Evolutionary conservation across 2,329 filamentous ascomycete species (phyloP), one percentile per base, ranked within the genome.

Genomic region (Coniella vitis): DNA sequence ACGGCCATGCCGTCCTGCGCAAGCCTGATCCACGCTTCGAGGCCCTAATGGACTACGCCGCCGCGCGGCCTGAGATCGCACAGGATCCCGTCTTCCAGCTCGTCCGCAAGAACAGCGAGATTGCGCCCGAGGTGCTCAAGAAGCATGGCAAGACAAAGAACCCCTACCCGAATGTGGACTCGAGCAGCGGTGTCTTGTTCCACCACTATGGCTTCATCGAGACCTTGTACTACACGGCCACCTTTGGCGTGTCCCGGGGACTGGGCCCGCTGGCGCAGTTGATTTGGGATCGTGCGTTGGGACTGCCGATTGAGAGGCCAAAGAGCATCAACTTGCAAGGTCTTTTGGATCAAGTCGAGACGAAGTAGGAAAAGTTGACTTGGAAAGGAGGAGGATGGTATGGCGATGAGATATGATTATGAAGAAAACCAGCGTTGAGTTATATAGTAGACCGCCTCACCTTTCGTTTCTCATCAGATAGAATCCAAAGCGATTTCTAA

Each of bases 121-220:
- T 98, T 55, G 93, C 93, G 0, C 93, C 93, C 14, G 79, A 81
- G 45, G 93, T 98, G 17, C 76, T 98, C 60, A 93, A 82, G 61
- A 83, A 96, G 73, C 93, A 98, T 65, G 93, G 93, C 68, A 97
- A 96, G 84, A 95, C 90, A 58, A 95, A 95, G 78, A 95, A 95
- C 73, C 90, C 93, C 2, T 95, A 91, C 71, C 93, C 93, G 56
- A 98, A 98, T 66, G 93, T 98, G 54, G 93, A 98, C 69, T 90
- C 86, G 41, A 85, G 82, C 55, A 95, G 90, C 1, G 93, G 93
- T 56, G 90, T 97, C 5, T 78, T 98, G 42, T 97, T 98, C 81
- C 85, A 97, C 70, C 90, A 97, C 74, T 98, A 95, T 66, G 93
- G 91, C 51, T 95, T 98, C 82, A 86, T 87, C 66, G 89, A 97